Conservation (phyloP, 1,284 basidiomycete species). For the Boletellus deceptivus region DNA sequence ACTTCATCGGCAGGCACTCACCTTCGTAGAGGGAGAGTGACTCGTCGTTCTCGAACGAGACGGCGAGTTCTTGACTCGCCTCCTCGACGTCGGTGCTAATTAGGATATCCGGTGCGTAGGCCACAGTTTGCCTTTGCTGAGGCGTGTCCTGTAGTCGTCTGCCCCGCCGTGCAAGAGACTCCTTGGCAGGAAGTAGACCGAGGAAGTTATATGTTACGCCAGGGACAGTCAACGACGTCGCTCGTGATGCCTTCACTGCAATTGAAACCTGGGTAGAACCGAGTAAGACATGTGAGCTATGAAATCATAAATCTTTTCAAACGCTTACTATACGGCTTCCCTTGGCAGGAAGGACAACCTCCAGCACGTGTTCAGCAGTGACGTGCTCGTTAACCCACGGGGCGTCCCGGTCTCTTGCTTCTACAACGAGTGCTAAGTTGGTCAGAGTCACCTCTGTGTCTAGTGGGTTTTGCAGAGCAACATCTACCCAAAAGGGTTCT, state of each 20-base stretch:
- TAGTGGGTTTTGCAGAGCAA: constrained; percentile 66
- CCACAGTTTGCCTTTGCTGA: constrained; percentile 59
- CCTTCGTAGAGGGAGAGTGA: constrained; percentile 57
- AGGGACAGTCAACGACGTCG: constrained; percentile 54
- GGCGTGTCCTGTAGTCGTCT: constrained; percentile 66
- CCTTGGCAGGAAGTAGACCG: constrained; percentile 57
- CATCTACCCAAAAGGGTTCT: constrained; percentile 78
- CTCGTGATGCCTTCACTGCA: constrained; percentile 48
- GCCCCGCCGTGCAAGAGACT: constrained; percentile 63
- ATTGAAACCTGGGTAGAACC: constrained; percentile 54
- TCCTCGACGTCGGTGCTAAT: constrained; percentile 60
- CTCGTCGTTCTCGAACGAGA: constrained; percentile 53
- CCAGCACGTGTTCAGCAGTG: constrained; percentile 56
- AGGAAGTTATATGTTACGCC: constrained; percentile 65
- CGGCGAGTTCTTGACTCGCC: constrained; percentile 55
- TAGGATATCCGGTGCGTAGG: constrained; percentile 63
- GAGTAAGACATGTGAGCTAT: background rate
- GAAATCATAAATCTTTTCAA: background rate
- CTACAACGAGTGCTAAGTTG: constrained; percentile 56
- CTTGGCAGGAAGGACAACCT: constrained; percentile 53
- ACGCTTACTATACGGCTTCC: constrained; percentile 54
- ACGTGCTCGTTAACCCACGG: constrained; percentile 41
- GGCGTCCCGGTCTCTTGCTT: constrained; percentile 34
- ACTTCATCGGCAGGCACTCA: constrained; percentile 50
- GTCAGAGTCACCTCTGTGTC: constrained; percentile 66